Evolutionary conservation across 164 flowering plant species (phyloP), one percentile per base, ranked within the genome.

Genomic region (Tetrastigma voinierianum): DNA sequence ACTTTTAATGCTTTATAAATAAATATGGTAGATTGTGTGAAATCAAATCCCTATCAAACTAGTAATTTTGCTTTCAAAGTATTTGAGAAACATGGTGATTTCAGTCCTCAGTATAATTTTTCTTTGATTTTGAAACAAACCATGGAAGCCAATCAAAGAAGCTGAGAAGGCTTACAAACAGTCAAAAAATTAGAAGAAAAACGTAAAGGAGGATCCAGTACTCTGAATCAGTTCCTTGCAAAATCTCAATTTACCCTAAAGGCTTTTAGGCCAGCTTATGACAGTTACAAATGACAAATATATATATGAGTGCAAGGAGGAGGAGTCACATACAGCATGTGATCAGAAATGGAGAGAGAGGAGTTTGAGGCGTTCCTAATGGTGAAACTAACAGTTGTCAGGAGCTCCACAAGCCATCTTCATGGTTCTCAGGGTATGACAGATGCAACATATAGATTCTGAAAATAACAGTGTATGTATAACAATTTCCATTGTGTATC

Each of bases 371-470:
- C 84, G 40, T 86, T 82, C 46, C 81, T 67, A 70, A 77, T 7
- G 82, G 68, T 52, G 87, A 74, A 75, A 84, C 80, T 49, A 62
- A 64, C 55, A 86, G 51, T 56, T 85, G 32, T 70, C 84, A 32
- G 82, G 79, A 69, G n/a, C 75, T 81, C n/a, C 2, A 69, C 76
- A 23, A 84, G 66, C 91, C 91, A 2, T 86, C 90, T 20, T 76
- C 91, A 32, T 93, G 98, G 99, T 96, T 87, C 72, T 76, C 87
- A 23, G 97, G 97, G 16, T 93, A 96, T 70, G 99, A 96, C 67
- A 77, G 93, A 16, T 96, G 99, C 87, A 96, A 96, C 77, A 86
- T 96, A 72, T 96, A 82, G 65, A 51, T 17, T n/a, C n/a, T n/a
- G n/a, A 11, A 15, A 11, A 40, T 8, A 20, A 46, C 16, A 19